Evolutionary conservation across 257 asterid genomes (phyloP), one percentile per base, ranked within the genome.

Genomic region (Cruciata laevipes): DNA sequence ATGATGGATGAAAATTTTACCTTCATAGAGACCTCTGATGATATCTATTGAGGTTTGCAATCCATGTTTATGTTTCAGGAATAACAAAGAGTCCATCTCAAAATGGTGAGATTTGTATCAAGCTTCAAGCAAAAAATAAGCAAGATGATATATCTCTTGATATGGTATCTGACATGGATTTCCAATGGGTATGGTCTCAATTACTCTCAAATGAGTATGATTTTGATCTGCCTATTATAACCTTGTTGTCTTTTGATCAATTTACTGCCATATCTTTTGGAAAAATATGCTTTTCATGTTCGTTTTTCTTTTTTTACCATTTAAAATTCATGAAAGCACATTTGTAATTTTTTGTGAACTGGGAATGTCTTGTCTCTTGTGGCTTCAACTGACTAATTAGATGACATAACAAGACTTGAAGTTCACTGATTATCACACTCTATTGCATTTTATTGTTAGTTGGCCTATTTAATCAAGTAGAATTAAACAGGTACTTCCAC

Each of bases 121-220:
- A 68, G 64, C 86, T 86, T 73, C 73, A 74, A 65, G 61, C 77
- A 63, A 78, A 86, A 47, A 67, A 65, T 49, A 51, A 71, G 72
- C 82, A 83, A 67, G 33, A 67, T 61, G 95, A 82, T 73, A 62
- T 82, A 59, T 14, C 70, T 63, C 66, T 77, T 30, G 66, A 57
- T 59, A 37, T 58, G 77, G 79, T 89, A 44, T 79, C 89, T 57
- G 83, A 86, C 67, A 70, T 21, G 68, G 80, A 80, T 78, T 60
- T 83, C 75, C 57, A 71, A 2, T 74, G 79, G 95, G 96, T 88
- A 79, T 38, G 23, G 3, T 13, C 16, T 47, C n/a, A n/a, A n/a
- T n/a, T n/a, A n/a, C n/a, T n/a, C n/a, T n/a, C 32, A 53, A 35
- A 24, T 7, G 3, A 33, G 13, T n/a, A 21, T 2, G 37, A 23